Conservation (phyloP, 805 yeast species). For the Kluyveromyces dobzhanskii region DNA sequence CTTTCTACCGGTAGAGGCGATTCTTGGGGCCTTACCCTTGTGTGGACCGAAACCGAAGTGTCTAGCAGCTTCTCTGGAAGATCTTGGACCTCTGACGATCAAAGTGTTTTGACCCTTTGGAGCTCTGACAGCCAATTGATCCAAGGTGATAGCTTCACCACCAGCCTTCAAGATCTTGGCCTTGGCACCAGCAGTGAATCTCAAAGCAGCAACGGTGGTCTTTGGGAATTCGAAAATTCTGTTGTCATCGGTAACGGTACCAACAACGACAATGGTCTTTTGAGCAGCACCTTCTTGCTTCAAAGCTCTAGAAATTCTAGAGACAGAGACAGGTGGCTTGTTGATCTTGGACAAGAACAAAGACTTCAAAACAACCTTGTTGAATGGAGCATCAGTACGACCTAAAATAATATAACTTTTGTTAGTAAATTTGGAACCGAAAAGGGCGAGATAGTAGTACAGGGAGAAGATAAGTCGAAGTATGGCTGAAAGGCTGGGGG, state of each 20-base stretch:
- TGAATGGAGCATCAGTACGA: constrained; percentile 99
- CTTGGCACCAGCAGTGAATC: constrained; percentile 98
- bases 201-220: constrained; percentile 97
- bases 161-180: constrained; percentile 97
- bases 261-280: constrained; percentile 95
- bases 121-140: constrained; percentile 97
- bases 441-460: constrained; percentile 2
- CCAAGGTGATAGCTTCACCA: constrained; percentile 99
- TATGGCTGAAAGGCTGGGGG: no score
- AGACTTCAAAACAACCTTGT: constrained; percentile 90
- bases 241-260: constrained; percentile 98
- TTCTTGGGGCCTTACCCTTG: constrained; percentile 99
- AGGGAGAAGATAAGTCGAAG: no score
- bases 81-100: constrained; percentile 98
- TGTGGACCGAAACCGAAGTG: constrained; percentile 99
- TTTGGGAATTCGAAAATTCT: constrained; percentile 93
- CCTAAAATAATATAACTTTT: constrained; percentile 38
- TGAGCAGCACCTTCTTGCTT: constrained; percentile 75
- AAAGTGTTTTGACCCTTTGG: constrained; percentile 99
- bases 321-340: constrained; percentile 98
- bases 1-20: constrained; percentile 96
- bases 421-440: constrained; percentile 29
- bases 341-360: constrained; percentile 96
- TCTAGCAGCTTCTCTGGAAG: constrained; percentile 98
- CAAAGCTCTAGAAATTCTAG: constrained; percentile 82